Base-by-base conservation (phyloP, 768 basidiomycete species). In the Leccinum variicolor region DNA sequence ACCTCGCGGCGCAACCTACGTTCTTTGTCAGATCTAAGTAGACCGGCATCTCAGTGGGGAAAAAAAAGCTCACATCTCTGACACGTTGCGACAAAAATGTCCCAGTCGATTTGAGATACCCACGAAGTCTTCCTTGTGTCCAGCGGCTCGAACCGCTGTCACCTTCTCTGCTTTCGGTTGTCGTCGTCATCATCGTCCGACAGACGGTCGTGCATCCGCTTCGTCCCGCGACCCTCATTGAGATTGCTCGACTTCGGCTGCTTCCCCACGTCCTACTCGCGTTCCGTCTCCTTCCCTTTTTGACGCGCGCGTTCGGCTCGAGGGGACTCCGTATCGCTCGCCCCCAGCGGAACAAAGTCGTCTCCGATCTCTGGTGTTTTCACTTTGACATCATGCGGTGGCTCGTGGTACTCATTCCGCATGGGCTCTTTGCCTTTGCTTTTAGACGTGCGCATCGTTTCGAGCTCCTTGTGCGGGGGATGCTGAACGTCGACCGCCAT, bases 1-100 rank as follows among this genome's bases (percentile, higher is more conserved):
- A 97, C 90, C 72, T 99, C 97, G 15, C 77, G 75, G 66, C 97
- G 91, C 55, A 98, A 72, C 82, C 96, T 95, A 36, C 5, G 19
- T 19, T 52, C 55, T 43, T 43, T 3, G 9, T 55, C 36, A 25
- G 26, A 48, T 11, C 10, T 60, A 50, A 68, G 53, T 49, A 29
- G 21, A 21, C 4, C 5, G 19, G 21, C 60, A 57, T 14, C 29
- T 49, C 52, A 52, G 28, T 53, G 39, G 45, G 21, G 15, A 13
- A 55, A 50, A 14, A 17, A 53, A 50, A 13, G 81, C 89, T 55
- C 64, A 94, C 93, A 95, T 79, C 69, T 95, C 90, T 14, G 91
- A 86, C 53, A 92, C 88, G 67, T 91, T 92, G 52, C 74, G 76
- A 70, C 90, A 90, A 6, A 73, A 6, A 73, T 68, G 13, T 88